A percentile compares a stretch with the other conserved stretches of the same genome.
phyloP scores from a whole-genome alignment of 169 alveolate genomes.

The Pseudocohnilembus persalinus region DNA sequence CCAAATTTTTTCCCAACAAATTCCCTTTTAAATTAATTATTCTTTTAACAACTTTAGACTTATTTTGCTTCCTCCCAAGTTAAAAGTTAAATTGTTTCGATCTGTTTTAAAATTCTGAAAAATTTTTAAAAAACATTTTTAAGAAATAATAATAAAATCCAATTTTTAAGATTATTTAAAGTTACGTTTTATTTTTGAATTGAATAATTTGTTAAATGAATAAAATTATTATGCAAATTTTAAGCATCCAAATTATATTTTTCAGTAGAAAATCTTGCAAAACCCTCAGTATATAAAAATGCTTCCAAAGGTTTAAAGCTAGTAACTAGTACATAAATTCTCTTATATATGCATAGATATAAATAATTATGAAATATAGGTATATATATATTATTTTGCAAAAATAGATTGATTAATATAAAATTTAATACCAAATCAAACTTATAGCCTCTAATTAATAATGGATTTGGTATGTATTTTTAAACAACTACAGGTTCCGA shows the following conservation, averaged over 20 bases:
- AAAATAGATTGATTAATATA: too few species aligned
- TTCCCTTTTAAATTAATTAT: constrained; percentile 52
- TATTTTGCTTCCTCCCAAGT: constrained; percentile 82
- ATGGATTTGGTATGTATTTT: constrained; percentile 76
- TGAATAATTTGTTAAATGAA: constrained; percentile 80
- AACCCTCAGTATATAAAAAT: constrained; percentile 85
- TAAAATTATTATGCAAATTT: constrained; percentile 59
- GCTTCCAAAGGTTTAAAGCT: constrained; percentile 82
- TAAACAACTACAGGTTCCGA: constrained; percentile 83
- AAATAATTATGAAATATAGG: too few species aligned
- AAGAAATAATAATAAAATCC: too few species aligned
- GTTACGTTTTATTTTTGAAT: constrained; percentile 61
- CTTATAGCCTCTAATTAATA: constrained; percentile 70
- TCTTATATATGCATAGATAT: neutral
- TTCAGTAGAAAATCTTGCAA: constrained; percentile 78
- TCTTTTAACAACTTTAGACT: constrained; percentile 63
- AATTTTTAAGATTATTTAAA: constrained; percentile 18
- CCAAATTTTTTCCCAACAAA: constrained; percentile 68
- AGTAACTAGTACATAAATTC: constrained; percentile 84
- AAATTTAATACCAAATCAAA: constrained; percentile 67
- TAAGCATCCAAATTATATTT: constrained; percentile 68
- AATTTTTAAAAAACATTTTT: too few species aligned
- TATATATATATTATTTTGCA: neutral
- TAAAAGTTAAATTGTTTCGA: too few species aligned
- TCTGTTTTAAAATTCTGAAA: too few species aligned